Evolutionary conservation across 2,329 filamentous ascomycete genomes (phyloP), one percentile per base, ranked within the genome.

Genomic region (Daldinia eschscholtzii): DNA sequence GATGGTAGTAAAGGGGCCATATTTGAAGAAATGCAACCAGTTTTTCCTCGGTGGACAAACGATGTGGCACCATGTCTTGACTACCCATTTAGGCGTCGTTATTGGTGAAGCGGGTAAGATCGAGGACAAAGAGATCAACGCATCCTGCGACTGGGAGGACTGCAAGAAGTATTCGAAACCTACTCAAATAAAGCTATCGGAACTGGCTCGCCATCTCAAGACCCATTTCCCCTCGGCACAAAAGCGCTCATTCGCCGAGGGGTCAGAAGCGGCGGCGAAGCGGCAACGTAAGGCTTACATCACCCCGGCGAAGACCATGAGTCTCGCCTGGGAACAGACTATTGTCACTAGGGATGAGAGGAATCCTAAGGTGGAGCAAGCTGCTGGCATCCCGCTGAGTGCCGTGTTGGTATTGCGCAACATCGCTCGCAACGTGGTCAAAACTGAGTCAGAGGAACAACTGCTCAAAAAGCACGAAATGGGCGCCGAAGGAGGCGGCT

Each of bases 381-480:
- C 92, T 2, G 91, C 91, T 0, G 93, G 93, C 4, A 90, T 95
- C 39, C 92, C 93, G n/a, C 84, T 95, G 6, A 92, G 91, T 61
- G 91, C 92, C 2, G 90, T 92, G 13, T 84, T 95, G 30, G 91
- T 96, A 39, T 84, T 96, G 52, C 88, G 93, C 33, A 96, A 96
- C 77, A 88, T 96, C 68, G 92, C 92, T 12, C 86, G 85, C 71
- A 92, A 91, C 74, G 82, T 89, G 18, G 81, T 85, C 74, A 90
- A 89, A 82, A 89, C 87, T 7, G 85, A 87, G 58, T 83, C 85
- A 0, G 85, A 90, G 74, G 86, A 88, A 72, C 82, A 83, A 74
- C 79, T 88, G 2, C 73, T 85, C 55, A 86, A 87, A 75, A 72
- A 79, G 58, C 84, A 87, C 70, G 79, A 81, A 72, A 75, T 73